These are phyloP conservation scores for Backusella sp. DNA, from an alignment of 192 early-diverging fungal species.

Conservation along the genomic window DNA sequence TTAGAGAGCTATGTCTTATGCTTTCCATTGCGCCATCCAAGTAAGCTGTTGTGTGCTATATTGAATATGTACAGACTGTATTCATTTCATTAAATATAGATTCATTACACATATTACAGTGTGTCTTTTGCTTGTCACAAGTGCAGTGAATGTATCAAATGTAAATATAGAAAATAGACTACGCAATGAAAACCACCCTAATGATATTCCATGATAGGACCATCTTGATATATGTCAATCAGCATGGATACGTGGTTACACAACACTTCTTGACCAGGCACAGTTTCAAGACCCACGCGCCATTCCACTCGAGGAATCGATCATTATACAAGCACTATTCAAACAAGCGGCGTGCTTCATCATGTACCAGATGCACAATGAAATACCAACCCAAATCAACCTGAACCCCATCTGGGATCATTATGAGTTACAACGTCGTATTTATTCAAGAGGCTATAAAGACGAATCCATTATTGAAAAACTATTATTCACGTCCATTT, in stretches of 20 bases:
- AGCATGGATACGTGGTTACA: not conserved
- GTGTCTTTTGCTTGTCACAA: not conserved
- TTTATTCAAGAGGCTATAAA: not conserved
- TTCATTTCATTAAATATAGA: not conserved
- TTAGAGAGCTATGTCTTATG: not conserved
- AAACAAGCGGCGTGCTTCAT: not conserved
- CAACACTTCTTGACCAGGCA: not conserved
- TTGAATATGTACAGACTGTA: not conserved
- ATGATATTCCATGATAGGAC: not conserved
- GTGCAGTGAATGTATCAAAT: not conserved
- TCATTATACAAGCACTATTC: not conserved
- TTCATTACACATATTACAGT: not conserved
- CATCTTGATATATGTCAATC: not conserved
- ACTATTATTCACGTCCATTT: not conserved
- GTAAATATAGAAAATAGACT: not conserved
- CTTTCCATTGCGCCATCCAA: not conserved
- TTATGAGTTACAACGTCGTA: not conserved
- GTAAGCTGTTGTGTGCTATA: not conserved
- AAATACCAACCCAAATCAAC: not conserved
- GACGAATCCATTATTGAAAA: not conserved
- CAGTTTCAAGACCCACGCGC: not conserved
- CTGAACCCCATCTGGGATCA: not conserved
- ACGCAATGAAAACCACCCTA: not conserved
- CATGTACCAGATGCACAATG: not conserved
- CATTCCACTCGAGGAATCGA: not conserved